A percentile compares a stretch with the other conserved stretches of the same genome.
Conservation (phyloP, 1,284 basidiomycete genomes). For the Puccinia polysora region DNA sequence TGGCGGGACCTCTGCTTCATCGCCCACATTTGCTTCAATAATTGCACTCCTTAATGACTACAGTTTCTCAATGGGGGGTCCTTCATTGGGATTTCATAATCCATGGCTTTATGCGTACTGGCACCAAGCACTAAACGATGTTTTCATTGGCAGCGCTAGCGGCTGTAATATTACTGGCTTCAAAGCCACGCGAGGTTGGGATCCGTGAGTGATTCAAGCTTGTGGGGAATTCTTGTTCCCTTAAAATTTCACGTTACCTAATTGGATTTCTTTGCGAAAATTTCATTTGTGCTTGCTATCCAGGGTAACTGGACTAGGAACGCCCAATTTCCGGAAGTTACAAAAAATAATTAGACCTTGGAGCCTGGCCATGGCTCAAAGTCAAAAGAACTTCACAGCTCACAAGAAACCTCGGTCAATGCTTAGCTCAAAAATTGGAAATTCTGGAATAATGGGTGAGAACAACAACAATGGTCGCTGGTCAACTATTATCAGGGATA, state of each 20-base stretch:
- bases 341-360: constrained; percentile 28
- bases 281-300: neutral
- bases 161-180: constrained; percentile 47
- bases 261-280: neutral
- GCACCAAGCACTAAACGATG: constrained; percentile 56
- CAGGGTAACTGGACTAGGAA: constrained; percentile 41
- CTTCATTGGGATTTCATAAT: constrained; percentile 58
- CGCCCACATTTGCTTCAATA: constrained; percentile 59
- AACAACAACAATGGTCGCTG: no score
- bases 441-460: no score
- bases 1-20: constrained; percentile 60
- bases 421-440: neutral
- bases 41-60: constrained; percentile 61
- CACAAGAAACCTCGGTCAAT: neutral
- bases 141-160: constrained; percentile 55
- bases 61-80: constrained; percentile 56
- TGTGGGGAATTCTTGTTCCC: no score
- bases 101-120: constrained; percentile 55
- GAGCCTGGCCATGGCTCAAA: constrained; percentile 21
- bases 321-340: constrained; percentile 29
- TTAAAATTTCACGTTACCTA: no score
- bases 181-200: constrained; percentile 32
- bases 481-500: no score
- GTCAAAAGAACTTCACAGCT: neutral
- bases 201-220: constrained; percentile 38